These are phyloP conservation scores for Flaveria robusta DNA, from an alignment of 129 eudicot species.

Conservation along the genomic window DNA sequence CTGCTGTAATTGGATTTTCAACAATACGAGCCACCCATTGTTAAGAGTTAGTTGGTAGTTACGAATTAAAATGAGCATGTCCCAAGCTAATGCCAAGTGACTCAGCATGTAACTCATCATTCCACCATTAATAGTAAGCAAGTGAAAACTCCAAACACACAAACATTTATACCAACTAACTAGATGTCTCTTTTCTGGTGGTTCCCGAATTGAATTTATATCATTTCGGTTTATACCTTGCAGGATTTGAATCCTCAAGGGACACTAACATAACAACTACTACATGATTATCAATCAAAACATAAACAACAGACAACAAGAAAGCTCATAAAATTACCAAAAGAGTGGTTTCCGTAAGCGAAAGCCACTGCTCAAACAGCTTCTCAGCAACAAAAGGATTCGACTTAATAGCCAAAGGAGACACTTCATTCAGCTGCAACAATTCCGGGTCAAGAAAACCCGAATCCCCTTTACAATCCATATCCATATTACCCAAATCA, in stretches of 20 bases:
- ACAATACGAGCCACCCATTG: background rate
- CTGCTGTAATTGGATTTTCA: too few relatives aligned
- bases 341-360: slow-evolving; percentile 73
- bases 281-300: background rate
- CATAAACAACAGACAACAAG: background rate
- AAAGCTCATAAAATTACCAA: slow-evolving; percentile 45
- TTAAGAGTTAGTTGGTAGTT: background rate
- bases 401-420: slow-evolving; percentile 73
- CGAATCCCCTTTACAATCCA: slow-evolving; percentile 73
- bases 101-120: background rate
- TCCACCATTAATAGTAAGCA: slow-evolving; percentile 6
- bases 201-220: slow-evolving; percentile 4
- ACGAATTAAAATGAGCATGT: background rate
- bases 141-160: slow-evolving; percentile 19
- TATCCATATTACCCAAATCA: slow-evolving; percentile 53
- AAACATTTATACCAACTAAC: background rate
- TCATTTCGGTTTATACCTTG: background rate
- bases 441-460: slow-evolving; percentile 76
- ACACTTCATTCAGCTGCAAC: slow-evolving; percentile 79
- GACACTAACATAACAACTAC: background rate
- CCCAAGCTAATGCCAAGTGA: slow-evolving; percentile 4
- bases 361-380: slow-evolving; percentile 91
- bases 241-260: too few relatives aligned
- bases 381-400: slow-evolving; percentile 80
- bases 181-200: background rate